A percentile compares a stretch with the other conserved stretches of the same genome.
Conservation (phyloP, 352 stramenopile genomes). For the Globisporangium middletonii region DNA sequence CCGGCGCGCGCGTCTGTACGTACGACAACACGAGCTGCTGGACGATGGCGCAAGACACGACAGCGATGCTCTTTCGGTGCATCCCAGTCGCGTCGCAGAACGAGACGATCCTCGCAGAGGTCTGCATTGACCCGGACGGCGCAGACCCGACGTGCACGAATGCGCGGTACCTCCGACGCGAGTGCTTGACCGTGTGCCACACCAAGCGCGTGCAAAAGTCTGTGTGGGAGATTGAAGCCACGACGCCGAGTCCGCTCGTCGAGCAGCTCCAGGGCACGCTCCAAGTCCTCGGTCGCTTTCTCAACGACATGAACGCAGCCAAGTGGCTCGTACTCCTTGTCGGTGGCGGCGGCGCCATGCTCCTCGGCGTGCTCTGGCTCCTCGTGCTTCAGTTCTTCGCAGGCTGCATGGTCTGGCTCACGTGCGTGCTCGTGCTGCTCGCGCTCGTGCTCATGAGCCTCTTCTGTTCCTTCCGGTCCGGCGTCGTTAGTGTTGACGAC, state of each 20-base stretch:
- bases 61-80: constrained; percentile 62
- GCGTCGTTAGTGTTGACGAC: constrained; percentile 41
- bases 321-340: constrained; percentile 49
- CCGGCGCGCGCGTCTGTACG: constrained; percentile 53
- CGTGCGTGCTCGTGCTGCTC: constrained; percentile 55
- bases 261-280: constrained; percentile 61
- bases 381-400: constrained; percentile 75
- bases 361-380: constrained; percentile 65
- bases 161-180: constrained; percentile 22
- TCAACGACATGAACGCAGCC: constrained; percentile 72
- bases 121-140: constrained; percentile 55
- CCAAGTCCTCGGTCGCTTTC: constrained; percentile 54
- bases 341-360: constrained; percentile 41
- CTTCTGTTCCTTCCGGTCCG: constrained; percentile 68
- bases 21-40: constrained; percentile 71
- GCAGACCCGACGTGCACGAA: constrained; percentile 49
- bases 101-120: constrained; percentile 47
- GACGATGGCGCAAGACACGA: constrained; percentile 43
- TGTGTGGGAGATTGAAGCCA: constrained; percentile 49
- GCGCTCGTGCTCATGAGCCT: constrained; percentile 62
- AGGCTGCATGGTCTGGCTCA: constrained; percentile 74
- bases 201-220: constrained; percentile 62
- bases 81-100: constrained; percentile 58
- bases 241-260: constrained; percentile 55
- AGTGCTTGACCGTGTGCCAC: constrained; percentile 46